phyloP scores from a whole-genome alignment of 495 filamentous ascomycete species.

The Corynascus novoguineensis region DNA sequence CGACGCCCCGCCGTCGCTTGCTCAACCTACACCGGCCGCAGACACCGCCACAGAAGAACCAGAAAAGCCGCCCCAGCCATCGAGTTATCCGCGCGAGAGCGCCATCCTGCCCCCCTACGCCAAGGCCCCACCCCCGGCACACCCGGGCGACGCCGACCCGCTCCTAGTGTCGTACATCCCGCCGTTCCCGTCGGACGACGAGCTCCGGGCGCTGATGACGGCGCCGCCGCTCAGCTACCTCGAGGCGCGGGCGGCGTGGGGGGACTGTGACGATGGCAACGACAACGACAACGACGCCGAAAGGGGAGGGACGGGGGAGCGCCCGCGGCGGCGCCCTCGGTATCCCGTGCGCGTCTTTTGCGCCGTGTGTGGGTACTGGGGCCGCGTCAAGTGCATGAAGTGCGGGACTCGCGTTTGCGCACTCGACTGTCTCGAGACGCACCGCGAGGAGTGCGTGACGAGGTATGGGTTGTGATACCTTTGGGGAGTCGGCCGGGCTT shows the following conservation, averaged over 20 bases:
- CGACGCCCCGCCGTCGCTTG: conserved; percentile 25
- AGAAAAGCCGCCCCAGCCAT: conserved; percentile 19
- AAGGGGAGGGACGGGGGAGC: too few species aligned
- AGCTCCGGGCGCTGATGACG: conserved; percentile 62
- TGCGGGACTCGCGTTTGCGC: conserved; percentile 78
- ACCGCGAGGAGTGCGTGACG: conserved; percentile 65
- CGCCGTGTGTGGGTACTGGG: conserved; percentile 91
- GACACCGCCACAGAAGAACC: not conserved
- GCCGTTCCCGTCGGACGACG: conserved; percentile 55
- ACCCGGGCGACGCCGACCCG: conserved; percentile 54
- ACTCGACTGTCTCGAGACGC: conserved; percentile 70
- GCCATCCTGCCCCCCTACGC: conserved; percentile 30
- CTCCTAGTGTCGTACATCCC: conserved; percentile 60
- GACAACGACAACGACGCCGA: too few species aligned
- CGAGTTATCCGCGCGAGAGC: conserved; percentile 27
- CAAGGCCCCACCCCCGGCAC: conserved; percentile 29
- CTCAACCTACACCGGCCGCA: conserved; percentile 9
- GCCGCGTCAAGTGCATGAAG: conserved; percentile 74
- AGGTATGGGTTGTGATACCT: conserved; percentile 55
- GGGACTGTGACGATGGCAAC: too few species aligned
- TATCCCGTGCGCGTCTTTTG: conserved; percentile 71
- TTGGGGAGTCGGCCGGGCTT: not conserved
- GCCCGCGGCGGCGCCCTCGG: too few species aligned
- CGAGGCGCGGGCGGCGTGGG: conserved; percentile 60
- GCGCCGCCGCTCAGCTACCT: conserved; percentile 75